These are phyloP conservation scores for Salix dunnii DNA, from an alignment of 345 rosid genomes.

Conservation along the genomic window DNA sequence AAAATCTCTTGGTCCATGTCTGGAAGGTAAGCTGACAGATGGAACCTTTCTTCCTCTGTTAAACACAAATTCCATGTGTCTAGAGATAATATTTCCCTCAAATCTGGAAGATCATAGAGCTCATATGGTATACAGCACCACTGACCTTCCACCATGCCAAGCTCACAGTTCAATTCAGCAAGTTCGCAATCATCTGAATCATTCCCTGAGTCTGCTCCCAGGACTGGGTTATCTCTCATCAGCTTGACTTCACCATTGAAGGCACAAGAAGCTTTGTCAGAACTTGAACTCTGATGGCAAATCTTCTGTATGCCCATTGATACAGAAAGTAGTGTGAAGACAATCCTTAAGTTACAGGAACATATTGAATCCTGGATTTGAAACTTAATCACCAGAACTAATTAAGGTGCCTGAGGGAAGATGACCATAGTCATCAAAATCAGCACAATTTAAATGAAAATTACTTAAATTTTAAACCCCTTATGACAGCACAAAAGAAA, in stretches of 20 bases:
- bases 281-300: slow-evolving; percentile 20
- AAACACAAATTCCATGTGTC: slow-evolving; percentile 66
- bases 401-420: slow-evolving; percentile 25
- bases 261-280: slow-evolving; percentile 13
- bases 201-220: slow-evolving; percentile 33
- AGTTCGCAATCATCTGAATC: slow-evolving; percentile 42
- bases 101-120: slow-evolving; percentile 59
- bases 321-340: slow-evolving; percentile 8
- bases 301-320: slow-evolving; percentile 43
- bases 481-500: neutral
- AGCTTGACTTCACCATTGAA: slow-evolving; percentile 19
- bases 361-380: slow-evolving; percentile 1
- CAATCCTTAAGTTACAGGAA: slow-evolving; percentile 18
- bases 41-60: slow-evolving; percentile 59
- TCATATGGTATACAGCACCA: slow-evolving; percentile 57
- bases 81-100: slow-evolving; percentile 47
- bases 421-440: slow-evolving; percentile 12
- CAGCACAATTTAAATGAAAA: neutral
- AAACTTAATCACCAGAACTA: slow-evolving; percentile 14
- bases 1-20: slow-evolving; percentile 64
- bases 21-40: slow-evolving; percentile 53
- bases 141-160: slow-evolving; percentile 54
- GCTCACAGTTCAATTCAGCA: slow-evolving; percentile 40
- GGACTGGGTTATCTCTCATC: slow-evolving; percentile 27
- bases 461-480: neutral